Base-by-base conservation (phyloP, 306 rosid species). In the Vigna trinervia region DNA sequence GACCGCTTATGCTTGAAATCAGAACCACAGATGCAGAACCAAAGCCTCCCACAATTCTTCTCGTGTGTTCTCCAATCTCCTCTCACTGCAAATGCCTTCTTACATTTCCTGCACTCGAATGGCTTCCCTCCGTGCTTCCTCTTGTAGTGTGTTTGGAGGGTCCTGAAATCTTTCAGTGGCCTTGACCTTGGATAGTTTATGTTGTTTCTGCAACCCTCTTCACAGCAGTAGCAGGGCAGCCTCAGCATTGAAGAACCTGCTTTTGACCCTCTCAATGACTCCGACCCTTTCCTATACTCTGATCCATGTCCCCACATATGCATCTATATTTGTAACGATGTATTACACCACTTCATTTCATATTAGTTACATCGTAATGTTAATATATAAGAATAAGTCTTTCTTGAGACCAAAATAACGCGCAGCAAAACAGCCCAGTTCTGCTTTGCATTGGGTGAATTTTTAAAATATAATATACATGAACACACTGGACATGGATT, bases 291-390 rank as follows among this genome's bases (percentile, higher is more conserved):
- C 62, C 91, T 80, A 43, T 89, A 91, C 52, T 91, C 87, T 38
- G 93, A 87, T 6, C 96, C 96, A 72, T 91, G 96, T 38, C 96
- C 96, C 96, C 93, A 91, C 96, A 87, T 91, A 68, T 91, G 96
- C 96, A 91, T 91, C 93, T 91, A 68, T 4, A 2, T 38, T 0
- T 43, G 28, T 26, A 12, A 22, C 77, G 12, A 12, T 19, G 32
- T 38, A 30, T 39, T 65, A 65, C 0, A 14, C 30, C 32, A 12
- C 1, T 28, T 58, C 41, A 12, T 28, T 12, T 28, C 4, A 28
- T 59, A 13, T 13, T 11, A 61, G 22, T 61, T 41, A 61, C 45
- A 32, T 32, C 8, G 7, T 30, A 61, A 32, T 10, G 12, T 32
- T 32, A 2, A 8, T 61, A 22, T 57, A 22, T 56, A 23, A 41